Conservation (phyloP, 331 rosid genomes). For the Arachis monticola region DNA sequence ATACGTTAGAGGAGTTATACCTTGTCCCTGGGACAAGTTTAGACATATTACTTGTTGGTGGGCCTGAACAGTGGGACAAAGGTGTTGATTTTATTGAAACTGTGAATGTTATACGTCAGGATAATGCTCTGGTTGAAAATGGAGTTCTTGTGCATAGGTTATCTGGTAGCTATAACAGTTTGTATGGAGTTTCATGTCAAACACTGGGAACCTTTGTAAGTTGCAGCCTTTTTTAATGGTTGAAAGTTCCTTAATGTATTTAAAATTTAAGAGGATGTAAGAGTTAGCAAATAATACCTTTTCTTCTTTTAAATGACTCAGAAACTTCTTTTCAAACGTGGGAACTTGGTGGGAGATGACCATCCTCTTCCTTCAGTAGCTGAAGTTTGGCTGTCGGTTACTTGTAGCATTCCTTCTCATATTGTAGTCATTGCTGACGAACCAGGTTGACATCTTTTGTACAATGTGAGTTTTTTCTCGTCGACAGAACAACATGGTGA, state of each 20-base stretch:
- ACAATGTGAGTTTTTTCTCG: slow-evolving; percentile 22
- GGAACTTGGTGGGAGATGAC: slow-evolving; percentile 88
- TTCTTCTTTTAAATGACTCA: slow-evolving; percentile 56
- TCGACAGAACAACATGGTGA: slow-evolving; percentile 12
- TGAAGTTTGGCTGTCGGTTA: slow-evolving; percentile 57
- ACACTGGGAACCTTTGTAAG: slow-evolving; percentile 78
- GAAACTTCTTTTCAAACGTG: slow-evolving; percentile 77
- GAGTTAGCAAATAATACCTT: slow-evolving; percentile 19
- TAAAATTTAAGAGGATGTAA: slow-evolving; percentile 21
- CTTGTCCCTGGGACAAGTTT: slow-evolving; percentile 83
- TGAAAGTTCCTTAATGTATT: slow-evolving; percentile 30
- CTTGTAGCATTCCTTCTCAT: slow-evolving; percentile 72
- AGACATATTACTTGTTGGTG: slow-evolving; percentile 75
- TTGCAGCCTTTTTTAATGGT: slow-evolving; percentile 38
- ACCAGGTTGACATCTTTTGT: slow-evolving; percentile 55
- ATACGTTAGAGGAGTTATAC: slow-evolving; percentile 60
- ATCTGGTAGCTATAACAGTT: slow-evolving; percentile 58
- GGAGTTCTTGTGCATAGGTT: slow-evolving; percentile 63
- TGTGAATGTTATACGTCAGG: slow-evolving; percentile 53
- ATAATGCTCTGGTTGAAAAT: slow-evolving; percentile 45
- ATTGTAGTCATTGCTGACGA: slow-evolving; percentile 85
- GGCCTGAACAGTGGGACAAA: slow-evolving; percentile 82
- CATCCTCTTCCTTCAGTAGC: slow-evolving; percentile 82
- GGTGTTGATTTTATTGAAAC: slow-evolving; percentile 56
- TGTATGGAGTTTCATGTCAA: slow-evolving; percentile 70